phyloP scores from a whole-genome alignment of 768 basidiomycete species.

The Russula earlei region DNA sequence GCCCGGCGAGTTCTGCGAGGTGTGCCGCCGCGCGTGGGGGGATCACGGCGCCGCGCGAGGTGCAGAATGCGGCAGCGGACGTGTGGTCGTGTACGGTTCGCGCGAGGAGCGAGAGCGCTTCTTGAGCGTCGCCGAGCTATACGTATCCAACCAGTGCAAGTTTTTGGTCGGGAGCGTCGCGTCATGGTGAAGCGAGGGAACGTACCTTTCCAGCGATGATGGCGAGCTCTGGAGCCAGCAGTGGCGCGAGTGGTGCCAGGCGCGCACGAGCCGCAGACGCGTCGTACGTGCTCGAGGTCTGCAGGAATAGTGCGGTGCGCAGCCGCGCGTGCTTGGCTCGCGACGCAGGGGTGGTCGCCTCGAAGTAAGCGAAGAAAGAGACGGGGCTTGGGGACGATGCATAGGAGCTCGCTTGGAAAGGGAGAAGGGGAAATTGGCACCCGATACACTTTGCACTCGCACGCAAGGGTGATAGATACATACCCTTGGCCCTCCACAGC shows the following conservation, averaged over 20 bases:
- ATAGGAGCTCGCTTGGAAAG: conserved; percentile 23
- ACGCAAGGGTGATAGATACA: neutral
- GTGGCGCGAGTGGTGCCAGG: conserved; percentile 39
- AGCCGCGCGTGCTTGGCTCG: conserved; percentile 62
- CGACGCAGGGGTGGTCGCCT: conserved; percentile 76
- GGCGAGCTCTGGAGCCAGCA: conserved; percentile 64
- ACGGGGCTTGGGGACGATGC: conserved; percentile 23
- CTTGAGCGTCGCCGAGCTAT: conserved; percentile 48
- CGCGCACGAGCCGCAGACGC: conserved; percentile 35
- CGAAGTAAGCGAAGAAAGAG: conserved; percentile 66
- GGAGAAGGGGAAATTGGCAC: neutral
- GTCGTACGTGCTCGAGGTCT: conserved; percentile 67
- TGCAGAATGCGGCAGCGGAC: conserved; percentile 82
- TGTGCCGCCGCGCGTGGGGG: conserved; percentile 45
- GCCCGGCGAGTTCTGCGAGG: conserved; percentile 39
- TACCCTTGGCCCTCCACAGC: conserved; percentile 20
- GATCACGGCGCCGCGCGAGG: conserved; percentile 67
- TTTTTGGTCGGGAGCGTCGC: neutral
- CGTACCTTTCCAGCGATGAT: conserved; percentile 70
- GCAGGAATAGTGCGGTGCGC: conserved; percentile 70
- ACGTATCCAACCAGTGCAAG: too few species aligned
- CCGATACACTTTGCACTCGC: too few species aligned
- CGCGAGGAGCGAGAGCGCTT: conserved; percentile 59
- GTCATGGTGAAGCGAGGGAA: conserved; percentile 3
- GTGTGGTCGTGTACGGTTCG: conserved; percentile 59